These are phyloP conservation scores for Suhomyces wounanorum DNA, from an alignment of 1,139 yeast species.

Conservation along the genomic window DNA sequence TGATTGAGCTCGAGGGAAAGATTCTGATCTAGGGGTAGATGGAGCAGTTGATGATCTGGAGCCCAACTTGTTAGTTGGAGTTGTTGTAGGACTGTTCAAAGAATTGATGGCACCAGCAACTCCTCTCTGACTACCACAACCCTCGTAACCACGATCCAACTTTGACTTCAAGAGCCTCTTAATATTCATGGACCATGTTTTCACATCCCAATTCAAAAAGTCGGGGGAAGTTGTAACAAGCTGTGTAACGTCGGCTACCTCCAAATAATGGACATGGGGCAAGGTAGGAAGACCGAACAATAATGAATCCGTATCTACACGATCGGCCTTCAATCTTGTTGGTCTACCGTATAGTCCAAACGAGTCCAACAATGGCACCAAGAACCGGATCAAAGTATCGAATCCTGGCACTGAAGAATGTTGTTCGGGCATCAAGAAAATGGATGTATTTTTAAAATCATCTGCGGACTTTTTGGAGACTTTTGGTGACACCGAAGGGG, in stretches of 20 bases:
- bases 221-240: slow-evolving; percentile 15
- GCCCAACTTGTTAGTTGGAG: background rate
- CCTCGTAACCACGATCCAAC: slow-evolving; percentile 72
- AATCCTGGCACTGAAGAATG: slow-evolving; percentile 94
- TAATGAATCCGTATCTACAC: slow-evolving; percentile 73
- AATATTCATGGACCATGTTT: slow-evolving; percentile 68
- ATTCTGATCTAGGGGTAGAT: slow-evolving; percentile 10
- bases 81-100: slow-evolving; percentile 12
- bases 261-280: slow-evolving; percentile 82
- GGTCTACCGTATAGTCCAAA: slow-evolving; percentile 93
- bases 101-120: slow-evolving; percentile 53
- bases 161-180: slow-evolving; percentile 66
- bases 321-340: slow-evolving; percentile 81
- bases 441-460: slow-evolving; percentile 71
- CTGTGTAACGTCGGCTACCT: slow-evolving; percentile 32
- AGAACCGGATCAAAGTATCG: slow-evolving; percentile 86
- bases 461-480: slow-evolving; percentile 46
- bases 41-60: slow-evolving; percentile 3
- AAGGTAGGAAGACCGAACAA: slow-evolving; percentile 90
- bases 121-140: slow-evolving; percentile 75
- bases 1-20: background rate
- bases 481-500: slow-evolving; percentile 40
- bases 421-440: slow-evolving; percentile 92
- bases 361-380: slow-evolving; percentile 83
- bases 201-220: slow-evolving; percentile 56